These are phyloP conservation scores for Vittaforma corneae DNA, from an alignment of 371 early-diverging fungal species.

Conservation along the genomic window DNA sequence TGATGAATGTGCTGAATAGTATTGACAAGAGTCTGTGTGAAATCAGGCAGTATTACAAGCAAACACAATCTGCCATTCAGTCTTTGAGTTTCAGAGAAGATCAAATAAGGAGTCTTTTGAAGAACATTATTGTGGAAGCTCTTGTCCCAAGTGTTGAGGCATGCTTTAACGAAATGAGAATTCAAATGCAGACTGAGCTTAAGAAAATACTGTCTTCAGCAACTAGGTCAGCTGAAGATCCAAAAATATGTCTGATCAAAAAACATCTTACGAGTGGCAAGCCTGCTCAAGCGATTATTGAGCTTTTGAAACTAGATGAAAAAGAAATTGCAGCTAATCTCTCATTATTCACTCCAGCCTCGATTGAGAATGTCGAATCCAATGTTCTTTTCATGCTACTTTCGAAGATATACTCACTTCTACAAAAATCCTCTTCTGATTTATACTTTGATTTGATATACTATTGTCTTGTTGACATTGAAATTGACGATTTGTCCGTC, in stretches of 20 bases:
- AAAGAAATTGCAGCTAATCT: background rate
- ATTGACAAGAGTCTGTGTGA: too few relatives aligned
- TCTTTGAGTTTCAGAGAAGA: too few relatives aligned
- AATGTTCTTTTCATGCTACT: background rate
- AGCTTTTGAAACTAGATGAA: constrained; percentile 5
- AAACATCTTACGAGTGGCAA: background rate
- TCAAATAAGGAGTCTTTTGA: constrained; percentile 29
- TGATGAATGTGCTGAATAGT: too few relatives aligned
- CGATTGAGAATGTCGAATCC: constrained; percentile 4
- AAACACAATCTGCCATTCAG: too few relatives aligned
- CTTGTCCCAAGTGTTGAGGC: constrained; percentile 52
- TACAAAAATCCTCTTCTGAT: background rate
- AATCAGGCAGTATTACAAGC: too few relatives aligned
- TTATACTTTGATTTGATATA: background rate
- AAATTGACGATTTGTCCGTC: background rate
- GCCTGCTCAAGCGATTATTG: background rate
- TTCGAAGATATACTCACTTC: background rate
- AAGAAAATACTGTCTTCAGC: too few relatives aligned
- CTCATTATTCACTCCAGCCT: background rate
- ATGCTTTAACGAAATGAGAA: constrained; percentile 51
- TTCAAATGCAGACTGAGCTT: constrained; percentile 51
- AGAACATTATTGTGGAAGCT: constrained; percentile 32
- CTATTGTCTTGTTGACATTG: background rate
- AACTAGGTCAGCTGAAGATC: background rate
- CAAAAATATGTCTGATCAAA: background rate